Conservation (phyloP, 1,284 basidiomycete genomes). For the Trichosporon sp. region DNA sequence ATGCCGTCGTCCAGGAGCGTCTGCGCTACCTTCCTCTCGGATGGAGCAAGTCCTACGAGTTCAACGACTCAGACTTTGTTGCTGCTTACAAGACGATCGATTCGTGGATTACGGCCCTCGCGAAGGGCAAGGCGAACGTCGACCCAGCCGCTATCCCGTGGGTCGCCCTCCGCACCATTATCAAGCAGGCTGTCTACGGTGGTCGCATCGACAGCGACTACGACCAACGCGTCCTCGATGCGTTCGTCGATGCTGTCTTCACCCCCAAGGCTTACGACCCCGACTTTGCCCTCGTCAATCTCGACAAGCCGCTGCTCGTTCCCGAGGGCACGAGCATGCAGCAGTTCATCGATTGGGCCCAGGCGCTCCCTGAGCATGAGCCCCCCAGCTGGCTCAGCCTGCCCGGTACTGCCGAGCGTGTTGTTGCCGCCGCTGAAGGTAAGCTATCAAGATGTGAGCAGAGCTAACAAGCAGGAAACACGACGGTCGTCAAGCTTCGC, state of each 20-base stretch:
- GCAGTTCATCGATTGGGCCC: constrained; percentile 86
- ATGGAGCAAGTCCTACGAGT: constrained; percentile 94
- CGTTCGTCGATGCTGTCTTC: constrained; percentile 88
- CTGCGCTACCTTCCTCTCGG: constrained; percentile 91
- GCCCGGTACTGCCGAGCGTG: constrained; percentile 83
- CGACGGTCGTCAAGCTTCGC: constrained; percentile 77
- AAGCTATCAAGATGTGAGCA: constrained; percentile 34
- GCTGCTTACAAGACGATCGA: constrained; percentile 90
- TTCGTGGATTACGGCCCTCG: constrained; percentile 75
- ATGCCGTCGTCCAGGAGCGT: constrained; percentile 92
- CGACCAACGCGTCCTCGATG: constrained; percentile 85
- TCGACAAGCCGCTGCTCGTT: constrained; percentile 65
- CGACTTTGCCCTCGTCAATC: constrained; percentile 76
- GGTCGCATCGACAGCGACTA: constrained; percentile 91
- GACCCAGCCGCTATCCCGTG: constrained; percentile 88
- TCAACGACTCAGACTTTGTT: constrained; percentile 97
- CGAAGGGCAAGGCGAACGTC: constrained; percentile 85
- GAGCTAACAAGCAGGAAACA: constrained; percentile 64
- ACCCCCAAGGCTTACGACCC: constrained; percentile 84
- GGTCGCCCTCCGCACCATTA: constrained; percentile 82
- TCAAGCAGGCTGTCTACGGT: constrained; percentile 94
- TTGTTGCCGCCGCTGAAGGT: constrained; percentile 90
- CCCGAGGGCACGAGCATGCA: constrained; percentile 90
- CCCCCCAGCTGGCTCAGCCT: constrained; percentile 91
- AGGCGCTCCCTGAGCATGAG: constrained; percentile 80